Evolutionary conservation across 176 grass and related monocot genomes (phyloP).

Genomic region (Musa beccarii): DNA sequence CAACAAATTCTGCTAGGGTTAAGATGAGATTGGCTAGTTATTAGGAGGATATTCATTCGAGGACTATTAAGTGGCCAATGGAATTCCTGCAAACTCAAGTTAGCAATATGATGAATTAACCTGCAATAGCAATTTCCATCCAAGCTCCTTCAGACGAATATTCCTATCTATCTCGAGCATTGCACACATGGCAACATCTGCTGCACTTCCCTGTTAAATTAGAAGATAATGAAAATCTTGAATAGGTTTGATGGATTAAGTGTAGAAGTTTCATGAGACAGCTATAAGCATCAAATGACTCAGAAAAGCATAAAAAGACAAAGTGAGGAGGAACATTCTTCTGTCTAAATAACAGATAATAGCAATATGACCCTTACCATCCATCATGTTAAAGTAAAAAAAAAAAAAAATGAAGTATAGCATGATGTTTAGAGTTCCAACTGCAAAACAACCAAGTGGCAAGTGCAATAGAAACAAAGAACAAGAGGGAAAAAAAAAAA

Average conservation of each 20-base stretch:
- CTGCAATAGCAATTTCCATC: conserved; percentile 76
- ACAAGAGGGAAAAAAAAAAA: too few species aligned
- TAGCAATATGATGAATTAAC: conserved; percentile 25
- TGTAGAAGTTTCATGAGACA: too few species aligned
- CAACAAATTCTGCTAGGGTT: too few species aligned
- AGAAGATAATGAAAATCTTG: too few species aligned
- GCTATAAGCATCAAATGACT: too few species aligned
- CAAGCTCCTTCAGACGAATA: conserved; percentile 60
- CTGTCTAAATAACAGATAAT: background rate
- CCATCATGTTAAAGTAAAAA: background rate
- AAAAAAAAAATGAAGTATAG: background rate
- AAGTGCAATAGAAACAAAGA: too few species aligned
- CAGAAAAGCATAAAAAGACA: background rate
- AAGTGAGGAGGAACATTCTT: background rate
- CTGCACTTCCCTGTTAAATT: conserved; percentile 70
- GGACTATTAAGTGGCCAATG: too few species aligned
- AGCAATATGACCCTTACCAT: background rate
- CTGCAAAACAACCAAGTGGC: too few species aligned
- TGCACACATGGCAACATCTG: conserved; percentile 96
- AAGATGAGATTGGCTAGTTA: too few species aligned
- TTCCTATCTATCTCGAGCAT: conserved; percentile 88
- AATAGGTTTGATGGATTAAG: too few species aligned
- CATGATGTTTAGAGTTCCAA: too few species aligned
- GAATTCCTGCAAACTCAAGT: background rate
- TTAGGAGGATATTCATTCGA: too few species aligned